Percentiles rank a stretch among this genome's conserved stretches.
phyloP scores from a whole-genome alignment of 108 stramenopile species.

The Fistulifera pelliculosa region DNA sequence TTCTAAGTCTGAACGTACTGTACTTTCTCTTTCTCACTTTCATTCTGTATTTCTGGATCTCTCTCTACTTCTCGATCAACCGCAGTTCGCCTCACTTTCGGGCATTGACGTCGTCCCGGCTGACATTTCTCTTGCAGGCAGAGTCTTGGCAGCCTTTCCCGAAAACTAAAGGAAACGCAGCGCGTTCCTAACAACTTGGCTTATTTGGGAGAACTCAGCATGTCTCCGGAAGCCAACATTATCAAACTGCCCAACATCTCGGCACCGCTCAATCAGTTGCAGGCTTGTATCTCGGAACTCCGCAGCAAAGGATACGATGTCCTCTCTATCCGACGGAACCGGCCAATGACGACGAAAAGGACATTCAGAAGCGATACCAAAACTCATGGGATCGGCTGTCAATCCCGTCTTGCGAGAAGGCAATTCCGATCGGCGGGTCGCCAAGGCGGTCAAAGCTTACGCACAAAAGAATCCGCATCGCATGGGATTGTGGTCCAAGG shows the following conservation, averaged over 20 bases:
- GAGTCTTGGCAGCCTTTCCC: conserved; percentile 81
- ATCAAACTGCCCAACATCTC: conserved; percentile 80
- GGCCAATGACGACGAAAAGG: conserved; percentile 47
- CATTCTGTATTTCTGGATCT: background rate
- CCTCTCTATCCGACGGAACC: conserved; percentile 80
- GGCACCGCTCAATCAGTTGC: conserved; percentile 84
- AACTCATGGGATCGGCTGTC: conserved; percentile 82
- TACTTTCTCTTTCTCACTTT: background rate
- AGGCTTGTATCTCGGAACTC: conserved; percentile 81
- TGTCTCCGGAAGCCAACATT: conserved; percentile 68
- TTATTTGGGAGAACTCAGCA: conserved; percentile 75
- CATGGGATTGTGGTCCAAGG: conserved; percentile 86
- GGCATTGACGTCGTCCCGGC: conserved; percentile 71
- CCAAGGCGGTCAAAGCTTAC: conserved; percentile 86
- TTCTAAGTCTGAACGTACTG: no score
- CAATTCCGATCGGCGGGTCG: conserved; percentile 88
- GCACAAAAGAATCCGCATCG: conserved; percentile 93
- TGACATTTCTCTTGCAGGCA: conserved; percentile 79
- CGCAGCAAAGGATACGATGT: conserved; percentile 89
- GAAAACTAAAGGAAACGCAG: conserved; percentile 66
- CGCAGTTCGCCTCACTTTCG: conserved; percentile 54
- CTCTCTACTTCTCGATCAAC: no score
- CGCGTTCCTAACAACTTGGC: conserved; percentile 82
- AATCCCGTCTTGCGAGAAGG: conserved; percentile 92
- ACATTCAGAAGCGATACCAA: conserved; percentile 60